Evolutionary conservation across 495 filamentous ascomycete genomes (phyloP).

Genomic region (Daldinia decipiens): DNA sequence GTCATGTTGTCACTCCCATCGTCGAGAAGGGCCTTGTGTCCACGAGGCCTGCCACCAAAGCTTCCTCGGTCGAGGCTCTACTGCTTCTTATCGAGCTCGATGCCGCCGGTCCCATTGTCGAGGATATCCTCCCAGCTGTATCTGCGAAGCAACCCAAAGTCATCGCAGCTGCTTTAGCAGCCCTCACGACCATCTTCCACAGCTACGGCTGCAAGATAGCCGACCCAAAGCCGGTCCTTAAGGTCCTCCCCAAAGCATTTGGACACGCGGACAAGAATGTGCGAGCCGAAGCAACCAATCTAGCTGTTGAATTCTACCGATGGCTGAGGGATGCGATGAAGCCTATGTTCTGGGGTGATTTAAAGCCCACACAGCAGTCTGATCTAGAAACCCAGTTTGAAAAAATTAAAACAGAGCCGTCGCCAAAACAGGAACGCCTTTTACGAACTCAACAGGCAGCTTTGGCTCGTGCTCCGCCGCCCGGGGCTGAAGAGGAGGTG

Average conservation of each 20-base stretch:
- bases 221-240: slow-evolving; percentile 95
- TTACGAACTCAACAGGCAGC: slow-evolving; percentile 89
- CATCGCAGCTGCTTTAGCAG: slow-evolving; percentile 82
- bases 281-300: slow-evolving; percentile 88
- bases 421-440: slow-evolving; percentile 91
- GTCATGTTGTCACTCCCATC: slow-evolving; percentile 76
- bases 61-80: slow-evolving; percentile 84
- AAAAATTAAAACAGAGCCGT: slow-evolving; percentile 84
- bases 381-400: slow-evolving; percentile 96
- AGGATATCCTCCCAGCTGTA: slow-evolving; percentile 86
- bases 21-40: slow-evolving; percentile 93
- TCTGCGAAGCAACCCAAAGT: slow-evolving; percentile 95
- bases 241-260: slow-evolving; percentile 88
- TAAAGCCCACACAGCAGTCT: slow-evolving; percentile 95
- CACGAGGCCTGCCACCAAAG: slow-evolving; percentile 86
- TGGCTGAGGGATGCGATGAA: slow-evolving; percentile 99
- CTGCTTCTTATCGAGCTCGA: slow-evolving; percentile 92
- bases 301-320: slow-evolving; percentile 94
- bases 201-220: slow-evolving; percentile 96
- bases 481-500: slow-evolving; percentile 64
- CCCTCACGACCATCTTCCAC: slow-evolving; percentile 85
- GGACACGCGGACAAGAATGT: slow-evolving; percentile 99
- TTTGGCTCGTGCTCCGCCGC: slow-evolving; percentile 71
- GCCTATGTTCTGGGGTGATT: slow-evolving; percentile 93
- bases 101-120: slow-evolving; percentile 83